Percentiles rank a stretch among this genome's conserved stretches.
Evolutionary conservation across 139 green algal genomes (phyloP).

Genomic region (Tetratostichococcus sp.): DNA sequence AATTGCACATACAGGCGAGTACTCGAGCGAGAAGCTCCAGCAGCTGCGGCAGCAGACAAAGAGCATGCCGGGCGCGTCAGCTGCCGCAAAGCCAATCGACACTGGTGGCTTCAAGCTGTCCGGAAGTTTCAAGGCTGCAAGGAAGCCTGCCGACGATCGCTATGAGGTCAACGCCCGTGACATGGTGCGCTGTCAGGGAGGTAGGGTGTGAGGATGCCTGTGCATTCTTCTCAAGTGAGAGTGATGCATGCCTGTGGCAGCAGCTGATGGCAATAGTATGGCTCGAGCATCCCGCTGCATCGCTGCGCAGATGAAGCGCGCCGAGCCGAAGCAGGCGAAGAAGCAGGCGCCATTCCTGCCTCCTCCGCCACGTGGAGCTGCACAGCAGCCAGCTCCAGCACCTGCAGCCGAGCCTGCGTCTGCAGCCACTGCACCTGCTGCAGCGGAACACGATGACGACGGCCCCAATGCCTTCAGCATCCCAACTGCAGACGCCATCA

Average conservation of each 20-base stretch:
- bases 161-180: conserved; percentile 19
- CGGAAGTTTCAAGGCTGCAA: conserved; percentile 64
- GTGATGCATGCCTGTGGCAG: too few species aligned
- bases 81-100: background rate
- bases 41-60: conserved; percentile 53
- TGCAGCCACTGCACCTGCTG: background rate
- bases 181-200: background rate
- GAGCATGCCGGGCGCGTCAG: conserved; percentile 23
- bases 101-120: conserved; percentile 57
- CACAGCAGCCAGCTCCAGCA: background rate
- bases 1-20: conserved; percentile 44
- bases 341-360: conserved; percentile 35
- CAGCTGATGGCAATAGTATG: too few species aligned
- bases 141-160: conserved; percentile 38
- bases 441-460: conserved; percentile 23
- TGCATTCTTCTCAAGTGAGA: too few species aligned
- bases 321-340: background rate
- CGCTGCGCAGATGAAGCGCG: background rate
- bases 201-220: too few species aligned
- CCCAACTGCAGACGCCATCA: conserved; percentile 62
- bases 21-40: conserved; percentile 49
- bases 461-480: conserved; percentile 30
- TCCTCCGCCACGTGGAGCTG: conserved; percentile 21
- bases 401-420: background rate
- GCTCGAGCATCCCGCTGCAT: too few species aligned